Evolutionary conservation across 305 asterid genomes (phyloP).

Genomic region (Fraxinus sp.): DNA sequence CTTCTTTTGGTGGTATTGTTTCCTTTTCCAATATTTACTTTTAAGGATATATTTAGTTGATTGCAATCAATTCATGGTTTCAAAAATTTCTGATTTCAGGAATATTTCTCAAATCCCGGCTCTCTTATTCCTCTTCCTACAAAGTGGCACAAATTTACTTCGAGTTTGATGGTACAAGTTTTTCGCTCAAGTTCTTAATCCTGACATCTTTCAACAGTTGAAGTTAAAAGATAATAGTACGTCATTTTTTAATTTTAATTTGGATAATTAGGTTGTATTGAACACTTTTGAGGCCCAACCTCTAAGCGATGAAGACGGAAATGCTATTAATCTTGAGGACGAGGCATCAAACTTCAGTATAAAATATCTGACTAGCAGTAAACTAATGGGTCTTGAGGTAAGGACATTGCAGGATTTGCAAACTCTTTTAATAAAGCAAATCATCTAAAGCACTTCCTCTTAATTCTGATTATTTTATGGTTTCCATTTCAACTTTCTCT

Average conservation of each 20-base stretch:
- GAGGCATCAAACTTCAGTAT: slow-evolving; percentile 90
- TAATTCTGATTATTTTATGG: slow-evolving; percentile 18
- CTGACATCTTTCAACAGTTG: slow-evolving; percentile 5
- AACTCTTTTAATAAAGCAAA: slow-evolving; percentile 13
- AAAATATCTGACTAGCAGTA: slow-evolving; percentile 93
- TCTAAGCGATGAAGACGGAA: slow-evolving; percentile 88
- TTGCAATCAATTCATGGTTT: slow-evolving; percentile 3
- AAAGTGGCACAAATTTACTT: slow-evolving; percentile 71
- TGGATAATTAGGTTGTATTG: slow-evolving; percentile 62
- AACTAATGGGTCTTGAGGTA: slow-evolving; percentile 97
- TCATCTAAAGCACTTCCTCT: slow-evolving; percentile 23
- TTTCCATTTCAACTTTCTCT: slow-evolving; percentile 23
- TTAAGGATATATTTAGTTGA: background rate
- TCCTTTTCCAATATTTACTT: background rate
- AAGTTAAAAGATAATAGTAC: background rate
- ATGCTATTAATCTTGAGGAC: slow-evolving; percentile 73
- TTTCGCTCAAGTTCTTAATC: slow-evolving; percentile 10
- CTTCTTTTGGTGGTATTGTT: background rate
- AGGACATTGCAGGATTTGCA: slow-evolving; percentile 15
- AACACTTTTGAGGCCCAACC: slow-evolving; percentile 95
- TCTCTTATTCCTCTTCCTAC: slow-evolving; percentile 62
- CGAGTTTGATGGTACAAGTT: slow-evolving; percentile 61
- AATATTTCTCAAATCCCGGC: slow-evolving; percentile 79
- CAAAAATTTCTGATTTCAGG: slow-evolving; percentile 50
- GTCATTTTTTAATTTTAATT: slow-evolving; percentile 17